Conservation (phyloP, 2,329 filamentous ascomycete genomes). For the Aureobasidium sp. region DNA sequence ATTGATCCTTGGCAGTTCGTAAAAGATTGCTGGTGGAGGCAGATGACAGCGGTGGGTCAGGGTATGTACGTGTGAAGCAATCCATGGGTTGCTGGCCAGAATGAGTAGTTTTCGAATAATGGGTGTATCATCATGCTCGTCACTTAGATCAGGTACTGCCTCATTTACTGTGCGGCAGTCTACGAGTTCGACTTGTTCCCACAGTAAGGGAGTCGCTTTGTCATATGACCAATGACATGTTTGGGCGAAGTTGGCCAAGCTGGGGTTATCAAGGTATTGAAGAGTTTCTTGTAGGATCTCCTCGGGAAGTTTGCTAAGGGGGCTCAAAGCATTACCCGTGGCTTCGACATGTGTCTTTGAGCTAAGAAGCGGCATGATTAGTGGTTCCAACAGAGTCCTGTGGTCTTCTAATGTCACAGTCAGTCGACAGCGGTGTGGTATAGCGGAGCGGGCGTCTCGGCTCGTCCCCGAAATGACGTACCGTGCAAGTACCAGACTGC, state of each 20-base stretch:
- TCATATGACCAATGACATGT: conserved; percentile 40
- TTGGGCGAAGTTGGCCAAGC: conserved; percentile 38
- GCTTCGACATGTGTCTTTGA: not conserved
- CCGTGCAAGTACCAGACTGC: not conserved
- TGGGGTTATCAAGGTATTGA: conserved; percentile 34
- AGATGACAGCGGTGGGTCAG: conserved; percentile 53
- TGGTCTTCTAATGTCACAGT: not conserved
- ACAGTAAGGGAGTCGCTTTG: conserved; percentile 42
- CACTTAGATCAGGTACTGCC: conserved; percentile 27
- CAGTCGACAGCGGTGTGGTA: not conserved
- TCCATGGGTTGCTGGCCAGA: conserved; percentile 43
- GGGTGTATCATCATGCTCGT: conserved; percentile 46
- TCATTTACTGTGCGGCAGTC: conserved; percentile 39
- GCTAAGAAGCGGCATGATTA: no score
- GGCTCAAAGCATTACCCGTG: not conserved
- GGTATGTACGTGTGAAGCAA: conserved; percentile 47
- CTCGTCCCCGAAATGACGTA: conserved; percentile 9
- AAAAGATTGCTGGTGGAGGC: conserved; percentile 49
- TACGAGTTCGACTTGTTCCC: conserved; percentile 44
- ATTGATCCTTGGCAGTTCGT: conserved; percentile 43
- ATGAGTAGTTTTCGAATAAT: conserved; percentile 48
- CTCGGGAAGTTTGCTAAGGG: conserved; percentile 36
- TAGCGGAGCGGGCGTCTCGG: conserved; percentile 5
- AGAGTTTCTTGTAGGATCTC: conserved; percentile 47
- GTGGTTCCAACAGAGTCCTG: not conserved